Evolutionary conservation across 345 rosid species (phyloP).

Genomic region (Syzygium aqueum): DNA sequence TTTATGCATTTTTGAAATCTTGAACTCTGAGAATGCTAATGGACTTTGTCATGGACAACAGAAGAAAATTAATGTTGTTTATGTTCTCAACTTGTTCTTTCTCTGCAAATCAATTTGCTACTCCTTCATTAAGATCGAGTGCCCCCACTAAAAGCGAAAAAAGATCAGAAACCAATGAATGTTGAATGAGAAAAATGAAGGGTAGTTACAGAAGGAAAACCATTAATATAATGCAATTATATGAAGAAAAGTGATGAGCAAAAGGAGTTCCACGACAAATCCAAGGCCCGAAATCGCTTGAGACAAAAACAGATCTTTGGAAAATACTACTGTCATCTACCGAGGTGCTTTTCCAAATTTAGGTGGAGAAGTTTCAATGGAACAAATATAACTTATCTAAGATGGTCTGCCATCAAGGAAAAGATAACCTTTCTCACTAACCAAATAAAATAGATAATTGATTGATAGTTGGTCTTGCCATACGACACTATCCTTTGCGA

Average conservation of each 20-base stretch:
- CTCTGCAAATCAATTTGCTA: neutral
- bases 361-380: neutral
- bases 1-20: neutral
- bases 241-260: neutral
- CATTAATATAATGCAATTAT: neutral
- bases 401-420: slow-evolving; percentile 30
- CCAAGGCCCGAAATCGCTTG: slow-evolving; percentile 1
- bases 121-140: neutral
- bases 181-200: neutral
- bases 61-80: neutral
- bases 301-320: slow-evolving; percentile 10
- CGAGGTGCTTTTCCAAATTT: slow-evolving; percentile 7
- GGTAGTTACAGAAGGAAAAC: neutral
- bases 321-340: neutral
- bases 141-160: slow-evolving; percentile 1
- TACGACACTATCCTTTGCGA: neutral
- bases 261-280: neutral
- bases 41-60: neutral
- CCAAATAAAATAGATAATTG: slow-evolving; percentile 1
- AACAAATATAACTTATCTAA: slow-evolving; percentile 1
- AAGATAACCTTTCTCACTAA: slow-evolving; percentile 10
- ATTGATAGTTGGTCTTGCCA: neutral
- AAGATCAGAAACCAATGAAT: neutral
- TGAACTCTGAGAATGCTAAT: neutral
- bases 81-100: neutral